Evolutionary conservation across 768 basidiomycete species (phyloP).

Genomic region (Podaxis carcinomalis): DNA sequence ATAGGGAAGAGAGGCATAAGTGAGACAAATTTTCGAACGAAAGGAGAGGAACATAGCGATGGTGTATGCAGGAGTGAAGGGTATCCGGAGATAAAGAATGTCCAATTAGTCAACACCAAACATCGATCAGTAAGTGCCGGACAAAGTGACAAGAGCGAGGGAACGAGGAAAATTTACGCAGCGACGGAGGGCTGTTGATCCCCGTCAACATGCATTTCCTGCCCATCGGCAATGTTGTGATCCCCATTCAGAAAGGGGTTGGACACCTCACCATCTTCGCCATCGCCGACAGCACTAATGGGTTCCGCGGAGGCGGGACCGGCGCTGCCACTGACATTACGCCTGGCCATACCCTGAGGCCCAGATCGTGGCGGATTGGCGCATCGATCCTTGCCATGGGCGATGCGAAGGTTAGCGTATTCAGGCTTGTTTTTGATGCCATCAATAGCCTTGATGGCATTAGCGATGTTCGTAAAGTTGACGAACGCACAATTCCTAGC

Average conservation of each 20-base stretch:
- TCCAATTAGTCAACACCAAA: constrained; percentile 14
- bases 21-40: not conserved
- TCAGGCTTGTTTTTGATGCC: constrained; percentile 89
- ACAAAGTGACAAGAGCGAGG: constrained; percentile 9
- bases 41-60: constrained; percentile 14
- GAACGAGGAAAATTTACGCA: constrained; percentile 9
- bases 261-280: constrained; percentile 29
- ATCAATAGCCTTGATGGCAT: constrained; percentile 98
- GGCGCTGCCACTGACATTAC: constrained; percentile 36
- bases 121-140: constrained; percentile 9
- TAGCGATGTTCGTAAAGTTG: constrained; percentile 92
- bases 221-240: constrained; percentile 23
- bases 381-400: constrained; percentile 94
- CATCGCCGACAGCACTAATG: constrained; percentile 33
- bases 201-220: constrained; percentile 43
- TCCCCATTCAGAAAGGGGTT: constrained; percentile 23
- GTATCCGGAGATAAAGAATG: constrained; percentile 24
- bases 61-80: constrained; percentile 21
- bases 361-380: constrained; percentile 88
- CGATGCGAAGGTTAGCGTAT: constrained; percentile 84
- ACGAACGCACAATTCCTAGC: constrained; percentile 90
- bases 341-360: constrained; percentile 61
- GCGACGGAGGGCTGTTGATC: constrained; percentile 24
- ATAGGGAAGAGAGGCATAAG: constrained; percentile 15
- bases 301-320: constrained; percentile 25